Base-by-base conservation (phyloP, 306 rosid genomes). In the Acacia crassicarpa region DNA sequence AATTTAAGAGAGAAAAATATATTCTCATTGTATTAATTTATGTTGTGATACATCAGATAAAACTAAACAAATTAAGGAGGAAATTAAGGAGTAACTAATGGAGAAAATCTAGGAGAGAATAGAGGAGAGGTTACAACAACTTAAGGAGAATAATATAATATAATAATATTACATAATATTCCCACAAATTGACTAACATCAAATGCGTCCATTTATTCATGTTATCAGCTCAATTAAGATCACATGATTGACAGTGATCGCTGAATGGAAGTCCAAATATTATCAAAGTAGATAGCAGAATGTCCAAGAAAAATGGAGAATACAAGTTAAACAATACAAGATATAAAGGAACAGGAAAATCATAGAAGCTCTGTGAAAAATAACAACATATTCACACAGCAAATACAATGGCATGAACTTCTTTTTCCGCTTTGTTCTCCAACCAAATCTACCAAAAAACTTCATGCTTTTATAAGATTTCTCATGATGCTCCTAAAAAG, bases 141-240 rank as follows among this genome's bases (percentile, higher is more conserved):
- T 1, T 27, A 27, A 1, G 27, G 27, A 27, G 27, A 27, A 27
- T 27, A 27, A 0, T 27, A 27, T 27, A 27, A 0, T 27, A 27
- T 27, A 27, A 27, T 27, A 27, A 27, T 27, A 27, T 27, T 0
- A 27, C 1, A 27, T 27, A 27, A 27, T 27, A 27, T 27, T 27
- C 27, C 27, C 27, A 27, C 27, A 27, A 27, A n/a, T 41, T 20
- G 32, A n/a, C 40, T n/a, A 20, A n/a, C 41, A 20, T 71, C 75
- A 44, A 23, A 56, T 43, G 13, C 44, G 72, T 22, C 16, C 23
- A 45, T 7, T 13, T 41, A n/a, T 70, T 70, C 20, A 43, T 70
- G 69, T 49, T 53, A 59, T 68, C 71, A 53, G 69, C 16, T 38
- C 67, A 79, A 53, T 40, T 79, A 67, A 53, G 32, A n/a, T 15